phyloP scores from a whole-genome alignment of 371 early-diverging fungal species.

The Parasitella parasitica region DNA sequence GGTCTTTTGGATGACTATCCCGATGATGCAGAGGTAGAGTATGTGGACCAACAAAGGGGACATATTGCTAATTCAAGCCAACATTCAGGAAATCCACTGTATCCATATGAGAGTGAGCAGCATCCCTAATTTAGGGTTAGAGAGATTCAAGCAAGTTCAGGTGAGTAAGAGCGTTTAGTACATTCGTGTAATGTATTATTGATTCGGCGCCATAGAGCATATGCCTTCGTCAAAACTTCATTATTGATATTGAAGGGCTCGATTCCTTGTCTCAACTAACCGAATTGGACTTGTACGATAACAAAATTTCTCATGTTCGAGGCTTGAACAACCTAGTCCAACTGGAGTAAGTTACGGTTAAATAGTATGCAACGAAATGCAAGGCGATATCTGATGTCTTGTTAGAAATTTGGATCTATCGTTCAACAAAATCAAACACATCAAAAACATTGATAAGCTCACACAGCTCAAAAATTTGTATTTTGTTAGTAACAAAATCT shows the following conservation, averaged over 20 bases:
- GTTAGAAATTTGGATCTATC: constrained; percentile 85
- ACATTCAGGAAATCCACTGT: constrained; percentile 74
- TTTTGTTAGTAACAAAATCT: constrained; percentile 85
- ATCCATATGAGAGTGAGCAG: constrained; percentile 74
- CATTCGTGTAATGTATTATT: too few species aligned
- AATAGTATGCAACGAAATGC: neutral
- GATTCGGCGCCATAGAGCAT: constrained; percentile 69
- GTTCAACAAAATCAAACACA: constrained; percentile 84
- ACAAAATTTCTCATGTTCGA: constrained; percentile 80
- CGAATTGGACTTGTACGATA: constrained; percentile 95
- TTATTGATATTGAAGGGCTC: constrained; percentile 73
- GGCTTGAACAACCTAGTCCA: constrained; percentile 60
- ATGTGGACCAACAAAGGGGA: too few species aligned
- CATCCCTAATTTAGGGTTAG: constrained; percentile 60
- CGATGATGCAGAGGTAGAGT: constrained; percentile 36
- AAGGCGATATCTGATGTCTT: too few species aligned
- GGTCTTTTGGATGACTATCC: constrained; percentile 44
- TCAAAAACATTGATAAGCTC: constrained; percentile 64
- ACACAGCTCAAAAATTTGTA: constrained; percentile 64
- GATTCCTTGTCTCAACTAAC: constrained; percentile 54
- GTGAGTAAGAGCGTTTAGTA: constrained; percentile 35
- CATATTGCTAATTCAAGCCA: neutral
- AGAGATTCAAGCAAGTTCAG: constrained; percentile 69
- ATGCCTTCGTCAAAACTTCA: constrained; percentile 89
- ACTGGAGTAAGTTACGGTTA: constrained; percentile 58